Base-by-base conservation (phyloP, 164 flowering plant genomes). In the Vitis vinifera region DNA sequence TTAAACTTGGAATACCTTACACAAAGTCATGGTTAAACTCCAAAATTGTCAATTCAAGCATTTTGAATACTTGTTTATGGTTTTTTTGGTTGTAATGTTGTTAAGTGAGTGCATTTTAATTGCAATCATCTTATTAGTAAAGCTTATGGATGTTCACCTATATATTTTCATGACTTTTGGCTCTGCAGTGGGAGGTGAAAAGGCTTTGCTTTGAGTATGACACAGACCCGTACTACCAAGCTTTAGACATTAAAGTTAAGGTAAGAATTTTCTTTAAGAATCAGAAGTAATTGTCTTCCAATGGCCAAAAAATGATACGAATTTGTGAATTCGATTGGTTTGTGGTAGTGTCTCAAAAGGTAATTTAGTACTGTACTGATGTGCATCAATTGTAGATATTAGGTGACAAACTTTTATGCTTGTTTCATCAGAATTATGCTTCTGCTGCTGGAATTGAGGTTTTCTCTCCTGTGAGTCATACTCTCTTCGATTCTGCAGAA, bases 381-480 rank as follows among this genome's bases (percentile, higher is more conserved):
- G 7, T 12, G 14, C 12, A 50, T 11, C 16, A 19, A 37, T 9
- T 13, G 14, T 68, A 4, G 4, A 12, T 16, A 37, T 31, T 19
- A 37, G 14, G 55, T 69, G 53, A 47, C 52, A 17, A 8, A 16
- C 15, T 30, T 11, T 62, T 62, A 8, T 67, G 14, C 27, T 62
- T 62, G 62, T 63, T 76, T 69, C 9, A 3, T 51, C 86, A 94
- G 99, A 82, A 77, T 12, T 84, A 76, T 84, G 93, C 97, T 27
- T 81, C 85, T 68, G 59, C 77, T 23, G 77, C 86, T 72, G 92
- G 94, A 59, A 82, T 94, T 61, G 96, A 92, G 71, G 83, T 91
- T 62, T 91, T 85, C 74, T 85, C 92, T 67, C 99, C 98, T 27
- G 96, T 94, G 69, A 94, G 97, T 67, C 99, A 94, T 76, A 94